phyloP scores from a whole-genome alignment of 2,329 filamentous ascomycete genomes.

The Aspergillus ochraceoroseus region DNA sequence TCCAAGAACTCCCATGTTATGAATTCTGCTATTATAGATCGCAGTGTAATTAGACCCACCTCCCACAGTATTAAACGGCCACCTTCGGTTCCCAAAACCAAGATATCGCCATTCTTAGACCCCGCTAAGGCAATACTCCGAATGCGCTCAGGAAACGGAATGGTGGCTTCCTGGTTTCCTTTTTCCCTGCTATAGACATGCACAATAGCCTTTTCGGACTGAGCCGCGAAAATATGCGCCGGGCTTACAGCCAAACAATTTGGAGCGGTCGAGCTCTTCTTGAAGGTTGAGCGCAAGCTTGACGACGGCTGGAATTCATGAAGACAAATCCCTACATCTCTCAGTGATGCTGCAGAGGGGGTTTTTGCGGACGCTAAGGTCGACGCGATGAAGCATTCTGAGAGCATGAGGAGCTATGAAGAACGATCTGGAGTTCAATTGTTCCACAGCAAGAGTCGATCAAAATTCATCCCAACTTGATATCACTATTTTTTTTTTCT shows the following conservation, averaged over 20 bases:
- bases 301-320: conserved; percentile 75
- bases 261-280: conserved; percentile 78
- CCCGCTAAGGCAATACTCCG: conserved; percentile 68
- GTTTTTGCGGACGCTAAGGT: conserved; percentile 41
- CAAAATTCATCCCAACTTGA: background rate
- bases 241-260: conserved; percentile 75
- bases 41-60: conserved; percentile 46
- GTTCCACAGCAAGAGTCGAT: background rate
- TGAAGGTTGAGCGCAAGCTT: conserved; percentile 72
- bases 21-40: background rate
- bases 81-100: conserved; percentile 76
- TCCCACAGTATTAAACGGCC: conserved; percentile 91
- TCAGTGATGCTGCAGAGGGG: conserved; percentile 48
- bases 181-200: conserved; percentile 84
- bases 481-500: conserved; percentile 16
- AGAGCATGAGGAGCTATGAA: conserved; percentile 42
- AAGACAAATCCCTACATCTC: conserved; percentile 82
- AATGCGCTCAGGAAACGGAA: conserved; percentile 84
- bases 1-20: background rate
- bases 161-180: conserved; percentile 79
- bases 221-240: conserved; percentile 84
- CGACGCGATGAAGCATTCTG: conserved; percentile 47
- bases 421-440: conserved; percentile 7
- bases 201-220: conserved; percentile 84
- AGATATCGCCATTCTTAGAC: conserved; percentile 55